Conservation (phyloP, 2,329 filamentous ascomycete genomes). For the Chaetomiaceae sp. region DNA sequence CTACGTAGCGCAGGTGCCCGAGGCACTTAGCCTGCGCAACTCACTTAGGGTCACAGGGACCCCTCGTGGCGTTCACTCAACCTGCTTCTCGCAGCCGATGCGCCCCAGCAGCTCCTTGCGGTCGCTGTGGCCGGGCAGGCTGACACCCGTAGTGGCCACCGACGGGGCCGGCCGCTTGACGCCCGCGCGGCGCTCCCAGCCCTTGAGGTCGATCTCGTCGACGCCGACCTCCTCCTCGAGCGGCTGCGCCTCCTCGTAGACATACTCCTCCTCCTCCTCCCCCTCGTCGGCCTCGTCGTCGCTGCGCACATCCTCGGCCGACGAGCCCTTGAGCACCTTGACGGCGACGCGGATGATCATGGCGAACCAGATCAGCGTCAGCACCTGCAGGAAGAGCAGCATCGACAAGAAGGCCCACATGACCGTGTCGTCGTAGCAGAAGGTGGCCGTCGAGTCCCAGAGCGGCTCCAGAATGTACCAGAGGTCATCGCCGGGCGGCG, state of each 20-base stretch:
- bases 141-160: slow-evolving; percentile 49
- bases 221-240: slow-evolving; percentile 72
- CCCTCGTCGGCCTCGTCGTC: slow-evolving; percentile 73
- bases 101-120: slow-evolving; percentile 74
- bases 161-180: slow-evolving; percentile 50
- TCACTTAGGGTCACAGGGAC: background rate
- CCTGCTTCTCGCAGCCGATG: slow-evolving; percentile 77
- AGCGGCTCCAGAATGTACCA: slow-evolving; percentile 69
- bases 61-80: slow-evolving; percentile 44
- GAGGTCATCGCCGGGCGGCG: slow-evolving; percentile 45
- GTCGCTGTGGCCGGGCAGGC: slow-evolving; percentile 64
- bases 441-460: slow-evolving; percentile 59
- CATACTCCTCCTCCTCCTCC: slow-evolving; percentile 47
- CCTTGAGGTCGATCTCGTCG: slow-evolving; percentile 61
- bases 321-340: slow-evolving; percentile 67
- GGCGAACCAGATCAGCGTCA: slow-evolving; percentile 79
- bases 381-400: slow-evolving; percentile 69
- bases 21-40: no score
- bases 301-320: slow-evolving; percentile 79
- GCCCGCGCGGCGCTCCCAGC: slow-evolving; percentile 53
- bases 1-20: no score
- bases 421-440: slow-evolving; percentile 74
- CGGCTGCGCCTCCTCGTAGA: slow-evolving; percentile 49
- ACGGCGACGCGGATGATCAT: slow-evolving; percentile 82
- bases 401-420: slow-evolving; percentile 71